phyloP scores from a whole-genome alignment of 345 rosid species.

The Psidium guajava region DNA sequence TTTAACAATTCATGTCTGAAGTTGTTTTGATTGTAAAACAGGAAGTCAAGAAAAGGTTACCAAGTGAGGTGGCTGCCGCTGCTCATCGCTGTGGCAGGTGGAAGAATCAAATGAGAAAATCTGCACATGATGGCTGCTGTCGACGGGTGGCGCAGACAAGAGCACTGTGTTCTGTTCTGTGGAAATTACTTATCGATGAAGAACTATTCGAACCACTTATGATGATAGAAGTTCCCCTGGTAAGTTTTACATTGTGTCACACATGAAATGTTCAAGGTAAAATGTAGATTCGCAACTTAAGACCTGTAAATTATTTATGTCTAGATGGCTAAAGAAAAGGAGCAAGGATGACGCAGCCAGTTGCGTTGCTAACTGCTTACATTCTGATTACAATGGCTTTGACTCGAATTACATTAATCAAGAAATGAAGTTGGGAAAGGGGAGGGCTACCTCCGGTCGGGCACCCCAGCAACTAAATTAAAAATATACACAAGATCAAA shows the following conservation, averaged over 20 bases:
- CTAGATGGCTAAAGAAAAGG: neutral
- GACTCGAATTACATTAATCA: neutral
- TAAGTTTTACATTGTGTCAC: slow-evolving; percentile 15
- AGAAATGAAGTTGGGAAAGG: neutral
- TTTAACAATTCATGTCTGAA: slow-evolving; percentile 8
- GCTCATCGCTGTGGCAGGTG: slow-evolving; percentile 86
- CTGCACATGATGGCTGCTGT: slow-evolving; percentile 95
- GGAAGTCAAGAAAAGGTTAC: slow-evolving; percentile 85
- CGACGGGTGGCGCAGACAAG: slow-evolving; percentile 81
- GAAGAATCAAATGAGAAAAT: slow-evolving; percentile 92
- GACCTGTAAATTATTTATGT: neutral
- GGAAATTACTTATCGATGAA: slow-evolving; percentile 81
- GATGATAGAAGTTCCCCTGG: slow-evolving; percentile 76
- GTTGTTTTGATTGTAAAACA: slow-evolving; percentile 20
- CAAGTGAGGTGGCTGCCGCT: slow-evolving; percentile 75
- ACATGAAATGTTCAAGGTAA: neutral
- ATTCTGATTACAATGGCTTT: neutral
- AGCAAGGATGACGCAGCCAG: neutral
- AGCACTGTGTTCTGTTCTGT: slow-evolving; percentile 62
- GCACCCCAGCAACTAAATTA: neutral
- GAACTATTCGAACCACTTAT: slow-evolving; percentile 51
- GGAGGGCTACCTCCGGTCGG: neutral
- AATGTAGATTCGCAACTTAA: neutral
- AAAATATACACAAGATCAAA: neutral
- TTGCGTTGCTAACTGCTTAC: neutral